These are phyloP conservation scores for Exophiala sp. DNA, from an alignment of 2,329 filamentous ascomycete genomes.

Conservation along the genomic window DNA sequence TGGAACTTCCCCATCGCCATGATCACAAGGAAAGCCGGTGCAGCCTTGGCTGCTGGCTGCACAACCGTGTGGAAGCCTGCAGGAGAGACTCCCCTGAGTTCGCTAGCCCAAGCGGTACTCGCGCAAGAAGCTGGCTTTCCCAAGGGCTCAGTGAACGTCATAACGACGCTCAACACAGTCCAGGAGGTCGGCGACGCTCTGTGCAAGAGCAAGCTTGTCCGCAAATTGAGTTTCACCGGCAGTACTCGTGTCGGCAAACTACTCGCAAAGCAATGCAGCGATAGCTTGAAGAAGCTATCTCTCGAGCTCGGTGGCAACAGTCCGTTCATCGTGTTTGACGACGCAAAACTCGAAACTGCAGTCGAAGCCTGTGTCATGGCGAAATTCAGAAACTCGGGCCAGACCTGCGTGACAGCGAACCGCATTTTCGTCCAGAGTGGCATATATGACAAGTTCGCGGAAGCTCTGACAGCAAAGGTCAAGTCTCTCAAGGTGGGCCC, in stretches of 20 bases:
- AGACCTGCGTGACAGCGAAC: conserved; percentile 52
- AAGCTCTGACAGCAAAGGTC: conserved; percentile 68
- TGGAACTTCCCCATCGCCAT: conserved; percentile 86
- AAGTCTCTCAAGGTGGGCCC: conserved; percentile 70
- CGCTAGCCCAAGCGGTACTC: conserved; percentile 33
- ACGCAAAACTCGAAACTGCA: conserved; percentile 37
- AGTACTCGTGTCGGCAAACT: conserved; percentile 36
- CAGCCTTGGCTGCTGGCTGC: conserved; percentile 39
- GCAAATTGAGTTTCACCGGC: conserved; percentile 34
- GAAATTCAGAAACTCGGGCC: conserved; percentile 29
- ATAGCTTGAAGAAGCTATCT: conserved; percentile 41
- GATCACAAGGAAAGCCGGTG: conserved; percentile 48
- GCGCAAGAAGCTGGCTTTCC: conserved; percentile 36
- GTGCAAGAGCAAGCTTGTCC: conserved; percentile 31
- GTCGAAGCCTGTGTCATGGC: conserved; percentile 27
- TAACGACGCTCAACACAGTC: conserved; percentile 65
- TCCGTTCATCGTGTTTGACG: conserved; percentile 41
- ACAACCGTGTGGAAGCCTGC: conserved; percentile 39
- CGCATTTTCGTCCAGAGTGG: conserved; percentile 74
- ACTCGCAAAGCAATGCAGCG: conserved; percentile 33
- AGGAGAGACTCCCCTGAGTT: conserved; percentile 36
- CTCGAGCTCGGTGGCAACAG: conserved; percentile 46
- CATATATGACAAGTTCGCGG: conserved; percentile 72
- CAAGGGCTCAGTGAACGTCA: conserved; percentile 35
- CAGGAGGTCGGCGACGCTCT: conserved; percentile 61